Evolutionary conservation across 805 yeast genomes (phyloP), one percentile per base, ranked within the genome.

Genomic region (Candida railenensis): DNA sequence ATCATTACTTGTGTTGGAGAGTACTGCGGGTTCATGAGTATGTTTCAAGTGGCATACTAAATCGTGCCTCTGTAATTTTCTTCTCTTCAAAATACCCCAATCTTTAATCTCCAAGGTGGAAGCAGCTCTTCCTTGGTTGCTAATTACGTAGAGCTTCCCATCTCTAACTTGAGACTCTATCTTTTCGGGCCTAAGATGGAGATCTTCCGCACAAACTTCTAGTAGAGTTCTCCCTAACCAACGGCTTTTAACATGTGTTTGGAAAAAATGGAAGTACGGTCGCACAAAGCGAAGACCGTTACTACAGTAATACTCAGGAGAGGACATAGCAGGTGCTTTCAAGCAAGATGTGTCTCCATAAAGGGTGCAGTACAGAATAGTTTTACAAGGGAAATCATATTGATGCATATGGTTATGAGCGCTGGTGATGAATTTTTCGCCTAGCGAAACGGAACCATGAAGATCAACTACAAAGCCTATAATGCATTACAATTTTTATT

Each of bases 1-100:
- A 3, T 40, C 43, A 14, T 33, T 39, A 20, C 37, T 19, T 37
- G 15, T 12, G 21, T 40, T 32, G 28, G 12, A 14, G 21, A 12
- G 42, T 2, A 73, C 69, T 20, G 67, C 62, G 1, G 78, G 74
- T 48, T 78, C 83, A 51, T 78, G 82, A 50, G 66, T 65, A 52
- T 78, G 81, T 22, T 59, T 56, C 1, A 38, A 37, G 43, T 61
- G 62, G 46, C 51, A 57, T 19, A 69, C 61, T 1, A 65, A 52
- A 49, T 69, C 73, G 42, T 65, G 65, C 5, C 44, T 43, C 9
- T 50, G 47, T 1, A 62, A 42, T 19, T 28, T 37, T 25, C 62
- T 38, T 8, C 40, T 21, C 14, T 12, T 4, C 14, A 62, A 43
- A 3, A 18, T 14, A 1, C 48, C 50, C 55, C 57, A 53, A 1